Percentiles rank a stretch among this genome's conserved stretches.
These are phyloP conservation scores for Castanea sativa DNA, from an alignment of 306 rosid genomes.

Conservation along the genomic window DNA sequence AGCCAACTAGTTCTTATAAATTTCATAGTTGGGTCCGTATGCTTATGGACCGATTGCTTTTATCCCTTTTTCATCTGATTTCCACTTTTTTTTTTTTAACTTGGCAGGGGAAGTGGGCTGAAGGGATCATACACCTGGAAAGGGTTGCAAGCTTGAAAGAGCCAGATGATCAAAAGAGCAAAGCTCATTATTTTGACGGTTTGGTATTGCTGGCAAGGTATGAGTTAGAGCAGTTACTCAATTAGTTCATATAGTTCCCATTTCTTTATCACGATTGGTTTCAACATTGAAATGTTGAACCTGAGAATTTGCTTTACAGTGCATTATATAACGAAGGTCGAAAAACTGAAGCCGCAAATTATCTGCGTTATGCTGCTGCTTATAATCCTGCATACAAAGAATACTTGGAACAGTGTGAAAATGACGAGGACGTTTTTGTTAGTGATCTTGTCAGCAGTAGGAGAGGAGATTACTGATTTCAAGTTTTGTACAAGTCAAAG, in stretches of 20 bases:
- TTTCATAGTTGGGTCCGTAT: background rate
- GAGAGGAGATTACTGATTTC: conserved; percentile 55
- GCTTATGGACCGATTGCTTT: background rate
- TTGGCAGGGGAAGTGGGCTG: conserved; percentile 62
- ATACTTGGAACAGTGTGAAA: conserved; percentile 67
- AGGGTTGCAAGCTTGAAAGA: conserved; percentile 70
- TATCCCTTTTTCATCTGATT: conserved; percentile 1
- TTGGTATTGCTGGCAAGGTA: conserved; percentile 79
- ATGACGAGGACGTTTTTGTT: conserved; percentile 45
- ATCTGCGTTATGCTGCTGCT: conserved; percentile 74
- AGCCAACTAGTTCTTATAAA: background rate
- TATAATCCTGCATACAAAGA: conserved; percentile 56
- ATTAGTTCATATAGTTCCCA: background rate
- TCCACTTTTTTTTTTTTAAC: conserved; percentile 4
- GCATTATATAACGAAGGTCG: conserved; percentile 63
- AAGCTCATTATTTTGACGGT: conserved; percentile 77
- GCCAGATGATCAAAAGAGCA: conserved; percentile 73
- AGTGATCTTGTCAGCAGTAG: conserved; percentile 65
- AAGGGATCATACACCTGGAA: conserved; percentile 73
- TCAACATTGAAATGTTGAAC: conserved; percentile 10
- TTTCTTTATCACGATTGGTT: background rate
- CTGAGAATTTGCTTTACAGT: conserved; percentile 44
- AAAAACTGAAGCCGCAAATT: conserved; percentile 71
- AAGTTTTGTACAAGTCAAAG: background rate
- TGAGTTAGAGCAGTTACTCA: background rate